Percentiles rank a stretch among this genome's conserved stretches.
phyloP scores from a whole-genome alignment of 352 stramenopile species.

The Pythium apleroticum region DNA sequence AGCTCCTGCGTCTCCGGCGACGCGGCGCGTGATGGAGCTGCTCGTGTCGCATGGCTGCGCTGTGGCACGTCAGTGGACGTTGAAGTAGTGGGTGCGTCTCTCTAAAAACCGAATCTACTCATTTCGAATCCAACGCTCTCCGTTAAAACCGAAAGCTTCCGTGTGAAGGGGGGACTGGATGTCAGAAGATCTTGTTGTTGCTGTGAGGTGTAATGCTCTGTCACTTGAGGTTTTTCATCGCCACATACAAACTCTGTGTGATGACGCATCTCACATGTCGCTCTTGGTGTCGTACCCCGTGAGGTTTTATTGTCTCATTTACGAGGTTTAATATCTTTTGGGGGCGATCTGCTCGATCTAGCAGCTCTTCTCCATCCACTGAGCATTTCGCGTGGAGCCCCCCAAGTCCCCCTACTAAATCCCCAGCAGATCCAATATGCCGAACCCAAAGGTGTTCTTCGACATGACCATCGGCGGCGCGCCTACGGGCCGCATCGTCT shows the following conservation, averaged over 20 bases:
- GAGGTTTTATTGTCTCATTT: constrained; percentile 16
- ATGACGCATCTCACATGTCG: constrained; percentile 9
- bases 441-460: constrained; percentile 96
- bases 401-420: constrained; percentile 16
- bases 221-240: not conserved
- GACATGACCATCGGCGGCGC: constrained; percentile 96
- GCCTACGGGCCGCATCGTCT: constrained; percentile 88
- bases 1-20: not conserved
- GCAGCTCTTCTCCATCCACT: constrained; percentile 11
- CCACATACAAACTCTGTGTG: constrained; percentile 17
- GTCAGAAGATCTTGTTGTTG: constrained; percentile 28
- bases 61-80: constrained; percentile 34
- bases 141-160: constrained; percentile 10
- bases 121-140: not conserved
- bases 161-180: constrained; percentile 6
- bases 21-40: not conserved
- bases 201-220: constrained; percentile 8
- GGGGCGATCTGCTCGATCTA: constrained; percentile 13
- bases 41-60: constrained; percentile 38
- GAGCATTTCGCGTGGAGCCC: constrained; percentile 24
- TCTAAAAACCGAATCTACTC: not conserved
- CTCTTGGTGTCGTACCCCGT: constrained; percentile 4
- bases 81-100: constrained; percentile 24
- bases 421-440: constrained; percentile 36
- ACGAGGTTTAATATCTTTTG: constrained; percentile 16